These are phyloP conservation scores for Pestalotiopsis sp. DNA, from an alignment of 2,329 filamentous ascomycete species.

Conservation along the genomic window DNA sequence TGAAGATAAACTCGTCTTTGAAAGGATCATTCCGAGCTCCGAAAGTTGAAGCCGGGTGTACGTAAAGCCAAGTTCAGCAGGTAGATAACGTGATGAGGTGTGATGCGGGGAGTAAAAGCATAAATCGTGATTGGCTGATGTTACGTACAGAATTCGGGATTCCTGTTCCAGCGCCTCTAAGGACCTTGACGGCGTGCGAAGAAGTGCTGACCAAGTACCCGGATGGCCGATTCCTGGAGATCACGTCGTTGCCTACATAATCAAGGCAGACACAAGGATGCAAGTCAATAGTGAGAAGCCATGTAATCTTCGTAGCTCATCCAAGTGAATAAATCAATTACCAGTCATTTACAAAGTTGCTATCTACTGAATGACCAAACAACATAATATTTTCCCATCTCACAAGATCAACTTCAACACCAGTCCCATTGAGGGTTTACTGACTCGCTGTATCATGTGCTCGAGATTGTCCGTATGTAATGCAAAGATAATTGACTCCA, in stretches of 20 bases:
- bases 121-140: background rate
- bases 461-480: slow-evolving; percentile 19
- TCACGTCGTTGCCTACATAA: background rate
- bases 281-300: background rate
- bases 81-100: background rate
- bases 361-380: slow-evolving; percentile 11
- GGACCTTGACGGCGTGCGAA: background rate
- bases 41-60: background rate
- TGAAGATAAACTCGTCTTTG: too few relatives aligned
- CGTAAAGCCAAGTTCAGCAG: background rate
- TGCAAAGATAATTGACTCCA: slow-evolving; percentile 28
- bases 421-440: background rate
- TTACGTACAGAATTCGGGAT: background rate
- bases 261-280: background rate
- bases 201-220: background rate
- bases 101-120: background rate
- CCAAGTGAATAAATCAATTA: slow-evolving; percentile 13
- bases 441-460: slow-evolving; percentile 3
- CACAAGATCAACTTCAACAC: slow-evolving; percentile 5
- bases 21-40: background rate
- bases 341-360: slow-evolving; percentile 17
- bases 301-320: background rate
- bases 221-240: background rate
- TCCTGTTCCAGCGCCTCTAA: background rate
- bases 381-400: slow-evolving; percentile 12